phyloP scores from a whole-genome alignment of 1,139 yeast genomes.

The Geotrichum bryndzae region DNA sequence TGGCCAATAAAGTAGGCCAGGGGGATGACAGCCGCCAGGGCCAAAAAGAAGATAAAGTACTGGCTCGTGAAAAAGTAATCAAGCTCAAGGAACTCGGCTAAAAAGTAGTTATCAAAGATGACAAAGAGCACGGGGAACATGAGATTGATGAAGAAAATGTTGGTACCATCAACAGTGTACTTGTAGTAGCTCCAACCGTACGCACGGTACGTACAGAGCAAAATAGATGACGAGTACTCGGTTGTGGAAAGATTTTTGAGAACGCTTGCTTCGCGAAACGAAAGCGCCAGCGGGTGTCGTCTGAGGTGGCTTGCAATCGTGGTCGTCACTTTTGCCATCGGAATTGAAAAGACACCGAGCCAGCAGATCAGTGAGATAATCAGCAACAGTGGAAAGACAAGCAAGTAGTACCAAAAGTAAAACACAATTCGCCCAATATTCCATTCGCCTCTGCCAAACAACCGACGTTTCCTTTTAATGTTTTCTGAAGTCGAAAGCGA shows the following conservation, averaged over 20 bases:
- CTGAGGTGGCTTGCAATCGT: conserved; percentile 73
- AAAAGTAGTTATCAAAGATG: conserved; percentile 65
- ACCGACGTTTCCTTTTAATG: conserved; percentile 35
- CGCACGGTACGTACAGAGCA: conserved; percentile 83
- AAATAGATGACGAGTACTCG: conserved; percentile 38
- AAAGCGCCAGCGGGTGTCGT: conserved; percentile 83
- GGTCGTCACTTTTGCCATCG: conserved; percentile 74
- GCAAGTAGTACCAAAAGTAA: conserved; percentile 60
- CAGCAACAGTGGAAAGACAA: conserved; percentile 63
- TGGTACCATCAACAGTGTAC: conserved; percentile 94
- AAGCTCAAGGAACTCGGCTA: conserved; percentile 49
- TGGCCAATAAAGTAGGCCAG: conserved; percentile 96
- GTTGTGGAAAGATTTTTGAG: conserved; percentile 27
- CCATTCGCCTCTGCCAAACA: conserved; percentile 95
- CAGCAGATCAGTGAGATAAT: conserved; percentile 60
- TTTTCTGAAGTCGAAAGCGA: not conserved
- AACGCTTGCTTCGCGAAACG: conserved; percentile 54
- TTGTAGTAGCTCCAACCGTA: conserved; percentile 90
- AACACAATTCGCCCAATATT: conserved; percentile 77
- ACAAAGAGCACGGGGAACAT: conserved; percentile 76
- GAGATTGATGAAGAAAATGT: conserved; percentile 82
- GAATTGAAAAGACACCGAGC: conserved; percentile 83
- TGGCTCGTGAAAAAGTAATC: conserved; percentile 53
- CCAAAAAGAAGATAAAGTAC: conserved; percentile 57
- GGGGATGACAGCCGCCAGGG: conserved; percentile 82